Percentiles rank a stretch among this genome's conserved stretches.
Evolutionary conservation across 345 rosid species (phyloP).

Genomic region (Lumnitzera racemosa): DNA sequence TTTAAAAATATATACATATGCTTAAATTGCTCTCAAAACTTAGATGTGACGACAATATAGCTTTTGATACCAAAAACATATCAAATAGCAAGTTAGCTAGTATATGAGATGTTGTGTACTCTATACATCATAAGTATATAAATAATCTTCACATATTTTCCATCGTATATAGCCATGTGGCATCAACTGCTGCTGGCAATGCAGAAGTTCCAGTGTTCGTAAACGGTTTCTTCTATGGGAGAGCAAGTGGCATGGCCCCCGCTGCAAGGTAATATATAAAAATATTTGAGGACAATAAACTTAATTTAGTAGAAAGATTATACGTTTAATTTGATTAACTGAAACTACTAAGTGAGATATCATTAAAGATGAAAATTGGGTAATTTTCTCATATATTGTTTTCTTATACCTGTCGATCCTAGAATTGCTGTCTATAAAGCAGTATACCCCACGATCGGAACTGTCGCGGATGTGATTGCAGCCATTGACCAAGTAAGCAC

Average conservation of each 20-base stretch:
- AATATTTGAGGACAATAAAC: no score
- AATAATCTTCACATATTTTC: not conserved
- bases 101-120: no score
- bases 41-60: no score
- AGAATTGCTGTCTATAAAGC: slow-evolving; percentile 87
- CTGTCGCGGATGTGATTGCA: slow-evolving; percentile 73
- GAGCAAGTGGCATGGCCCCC: slow-evolving; percentile 86
- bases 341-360: no score
- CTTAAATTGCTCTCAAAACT: no score
- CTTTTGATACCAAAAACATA: no score
- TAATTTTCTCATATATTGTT: not conserved
- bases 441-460: slow-evolving; percentile 65
- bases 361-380: not conserved
- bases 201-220: slow-evolving; percentile 63
- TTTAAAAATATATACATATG: no score
- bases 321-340: no score
- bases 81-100: no score
- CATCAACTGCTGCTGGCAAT: slow-evolving; percentile 80
- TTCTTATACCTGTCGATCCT: not conserved
- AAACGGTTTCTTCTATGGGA: slow-evolving; percentile 61
- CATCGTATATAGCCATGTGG: slow-evolving; percentile 56
- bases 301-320: no score
- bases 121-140: not conserved
- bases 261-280: slow-evolving; percentile 47
- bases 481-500: slow-evolving; percentile 75